phyloP scores from a whole-genome alignment of 2,329 filamentous ascomycete species.

The Bipolaris zeicola region DNA sequence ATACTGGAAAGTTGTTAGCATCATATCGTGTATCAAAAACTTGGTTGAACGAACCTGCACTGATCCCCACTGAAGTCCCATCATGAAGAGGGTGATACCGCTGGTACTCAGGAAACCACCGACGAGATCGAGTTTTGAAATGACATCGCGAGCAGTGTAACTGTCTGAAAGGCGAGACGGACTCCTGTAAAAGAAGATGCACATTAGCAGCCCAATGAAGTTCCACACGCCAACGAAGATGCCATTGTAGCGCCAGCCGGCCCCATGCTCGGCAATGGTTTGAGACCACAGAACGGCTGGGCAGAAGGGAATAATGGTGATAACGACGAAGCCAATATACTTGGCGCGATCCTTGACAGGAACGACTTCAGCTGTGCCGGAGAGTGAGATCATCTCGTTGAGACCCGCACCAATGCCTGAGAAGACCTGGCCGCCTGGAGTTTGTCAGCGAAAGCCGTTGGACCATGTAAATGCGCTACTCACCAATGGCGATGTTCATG shows the following conservation, averaged over 20 bases:
- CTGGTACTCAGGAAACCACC: conserved; percentile 38
- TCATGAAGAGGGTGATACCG: conserved; percentile 46
- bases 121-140: conserved; percentile 40
- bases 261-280: conserved; percentile 55
- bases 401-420: conserved; percentile 70
- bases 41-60: conserved; percentile 35
- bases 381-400: conserved; percentile 70
- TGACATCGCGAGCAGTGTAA: conserved; percentile 41
- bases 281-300: conserved; percentile 68
- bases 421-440: conserved; percentile 51
- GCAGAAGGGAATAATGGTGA: conserved; percentile 67
- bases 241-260: conserved; percentile 62
- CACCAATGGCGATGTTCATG: conserved; percentile 43
- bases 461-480: background rate
- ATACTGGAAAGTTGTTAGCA: conserved; percentile 58
- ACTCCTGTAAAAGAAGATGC: conserved; percentile 53
- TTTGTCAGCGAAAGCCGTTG: conserved; percentile 1
- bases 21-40: no score
- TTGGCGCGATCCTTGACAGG: conserved; percentile 68
- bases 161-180: conserved; percentile 48
- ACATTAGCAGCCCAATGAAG: conserved; percentile 58
- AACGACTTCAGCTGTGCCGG: conserved; percentile 70
- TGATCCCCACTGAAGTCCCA: conserved; percentile 46
- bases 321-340: conserved; percentile 65
- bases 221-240: conserved; percentile 60